Base-by-base conservation (phyloP, 441 rosid species). In the Erysimum cheiri region DNA sequence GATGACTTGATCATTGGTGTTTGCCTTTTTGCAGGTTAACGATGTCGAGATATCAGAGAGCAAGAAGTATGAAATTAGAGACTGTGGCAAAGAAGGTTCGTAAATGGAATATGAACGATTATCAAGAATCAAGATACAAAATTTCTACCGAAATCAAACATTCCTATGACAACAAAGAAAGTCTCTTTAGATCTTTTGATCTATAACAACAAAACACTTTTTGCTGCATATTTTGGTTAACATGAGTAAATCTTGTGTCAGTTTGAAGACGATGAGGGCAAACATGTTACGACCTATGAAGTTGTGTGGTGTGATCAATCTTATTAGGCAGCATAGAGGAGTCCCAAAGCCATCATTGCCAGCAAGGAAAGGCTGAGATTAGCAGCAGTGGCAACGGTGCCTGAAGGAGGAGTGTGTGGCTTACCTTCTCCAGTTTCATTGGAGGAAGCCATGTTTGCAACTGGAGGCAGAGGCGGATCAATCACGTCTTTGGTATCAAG, bases 381-480 rank as follows among this genome's bases (percentile, higher is more conserved):
- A 32, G 62, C 87, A 52, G 79, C 73, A 0, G 82, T 52, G n/a
- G 85, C 36, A 12, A 89, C 7, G 1, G 74, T 63, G 47, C 61
- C 67, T 39, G 83, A 76, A 26, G 3, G 11, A 32, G 64, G 63
- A 11, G 46, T 37, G 1, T 57, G 7, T 22, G 82, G 64, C 2
- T 13, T 43, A 19, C 48, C 15, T 24, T 43, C 69, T 64, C 40
- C 78, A 54, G 39, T 8, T 31, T 40, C 61, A 22, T 71, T 54
- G 12, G 77, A 22, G 12, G 80, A 14, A 22, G 19, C 55, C 26
- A 59, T 0, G 9, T 64, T 65, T 29, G 74, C 65, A 62, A 67
- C 47, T 0, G 74, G 74, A 5, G 85, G 85, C 8, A 81, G 35
- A 31, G 85, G 85, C 0, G 82, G 79, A 58, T 78, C 82, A 35